A percentile compares a stretch with the other conserved stretches of the same genome.
These are phyloP conservation scores for Beauveria sp. DNA, from an alignment of 2,329 filamentous ascomycete species.

Conservation along the genomic window DNA sequence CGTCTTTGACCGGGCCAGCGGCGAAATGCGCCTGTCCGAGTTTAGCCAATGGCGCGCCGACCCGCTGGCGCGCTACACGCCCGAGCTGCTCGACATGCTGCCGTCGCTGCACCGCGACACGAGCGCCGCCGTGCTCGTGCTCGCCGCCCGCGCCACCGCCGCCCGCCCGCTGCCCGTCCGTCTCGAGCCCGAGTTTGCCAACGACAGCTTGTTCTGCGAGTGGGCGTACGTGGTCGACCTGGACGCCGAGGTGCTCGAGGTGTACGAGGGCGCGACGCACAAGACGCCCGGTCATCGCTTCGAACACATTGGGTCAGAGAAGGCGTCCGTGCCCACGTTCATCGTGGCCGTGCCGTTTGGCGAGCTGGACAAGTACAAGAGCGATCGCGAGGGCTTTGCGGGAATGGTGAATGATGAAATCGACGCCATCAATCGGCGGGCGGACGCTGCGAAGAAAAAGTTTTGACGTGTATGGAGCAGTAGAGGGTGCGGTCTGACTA, in stretches of 20 bases:
- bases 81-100: slow-evolving; percentile 2
- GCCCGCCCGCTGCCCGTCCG: background rate
- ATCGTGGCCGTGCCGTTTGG: background rate
- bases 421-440: background rate
- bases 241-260: background rate
- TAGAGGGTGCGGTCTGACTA: background rate
- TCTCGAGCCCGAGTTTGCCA: background rate
- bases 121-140: background rate
- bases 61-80: background rate
- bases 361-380: background rate
- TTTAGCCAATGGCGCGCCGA: background rate
- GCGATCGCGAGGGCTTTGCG: background rate
- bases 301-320: background rate
- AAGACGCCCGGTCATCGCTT: slow-evolving; percentile 4
- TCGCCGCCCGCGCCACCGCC: background rate
- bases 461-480: background rate
- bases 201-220: slow-evolving; percentile 3
- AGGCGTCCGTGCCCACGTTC: background rate
- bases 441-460: background rate
- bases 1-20: background rate
- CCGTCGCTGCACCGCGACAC: background rate
- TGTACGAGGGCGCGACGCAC: background rate
- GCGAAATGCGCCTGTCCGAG: background rate
- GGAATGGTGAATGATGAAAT: background rate
- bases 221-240: slow-evolving; percentile 9